Percentiles rank a stretch among this genome's conserved stretches.
phyloP scores from a whole-genome alignment of 2,329 filamentous ascomycete genomes.

The Colletotrichum orbiculare region DNA sequence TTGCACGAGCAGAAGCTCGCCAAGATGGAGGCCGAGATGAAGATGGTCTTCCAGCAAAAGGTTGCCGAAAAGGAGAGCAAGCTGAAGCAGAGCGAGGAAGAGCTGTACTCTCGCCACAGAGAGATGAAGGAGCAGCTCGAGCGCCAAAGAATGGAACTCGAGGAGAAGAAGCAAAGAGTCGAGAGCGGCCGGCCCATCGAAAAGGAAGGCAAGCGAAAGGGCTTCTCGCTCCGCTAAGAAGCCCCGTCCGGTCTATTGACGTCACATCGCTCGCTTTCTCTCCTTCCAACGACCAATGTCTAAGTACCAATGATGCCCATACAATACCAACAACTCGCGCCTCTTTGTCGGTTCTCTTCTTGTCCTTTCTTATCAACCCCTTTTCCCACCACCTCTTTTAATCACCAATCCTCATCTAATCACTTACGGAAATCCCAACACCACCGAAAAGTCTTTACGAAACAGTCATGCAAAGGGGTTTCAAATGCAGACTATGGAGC shows the following conservation, averaged over 20 bases:
- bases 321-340: conserved; percentile 69
- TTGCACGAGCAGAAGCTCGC: conserved; percentile 99
- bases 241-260: conserved; percentile 26
- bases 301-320: conserved; percentile 69
- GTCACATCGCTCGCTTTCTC: conserved; percentile 29
- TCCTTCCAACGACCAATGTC: conserved; percentile 62
- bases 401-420: conserved; percentile 36
- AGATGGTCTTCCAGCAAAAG: conserved; percentile 99
- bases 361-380: conserved; percentile 37
- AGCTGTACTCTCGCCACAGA: conserved; percentile 95
- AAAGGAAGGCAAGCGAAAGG: conserved; percentile 99
- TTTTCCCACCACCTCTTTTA: conserved; percentile 38
- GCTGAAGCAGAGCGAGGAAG: conserved; percentile 98
- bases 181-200: conserved; percentile 96
- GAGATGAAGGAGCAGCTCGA: conserved; percentile 99
- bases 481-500: conserved; percentile 46
- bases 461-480: conserved; percentile 47
- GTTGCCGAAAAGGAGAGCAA: conserved; percentile 99
- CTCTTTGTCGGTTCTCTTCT: conserved; percentile 50
- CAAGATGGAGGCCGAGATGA: conserved; percentile 99
- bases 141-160: conserved; percentile 91
- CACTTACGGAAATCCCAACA: conserved; percentile 46
- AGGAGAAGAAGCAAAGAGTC: conserved; percentile 97
- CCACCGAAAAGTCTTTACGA: conserved; percentile 51
- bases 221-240: conserved; percentile 94